Evolutionary conservation across 2,329 filamentous ascomycete species (phyloP), one percentile per base, ranked within the genome.

Genomic region (Stromatinia cepivora): DNA sequence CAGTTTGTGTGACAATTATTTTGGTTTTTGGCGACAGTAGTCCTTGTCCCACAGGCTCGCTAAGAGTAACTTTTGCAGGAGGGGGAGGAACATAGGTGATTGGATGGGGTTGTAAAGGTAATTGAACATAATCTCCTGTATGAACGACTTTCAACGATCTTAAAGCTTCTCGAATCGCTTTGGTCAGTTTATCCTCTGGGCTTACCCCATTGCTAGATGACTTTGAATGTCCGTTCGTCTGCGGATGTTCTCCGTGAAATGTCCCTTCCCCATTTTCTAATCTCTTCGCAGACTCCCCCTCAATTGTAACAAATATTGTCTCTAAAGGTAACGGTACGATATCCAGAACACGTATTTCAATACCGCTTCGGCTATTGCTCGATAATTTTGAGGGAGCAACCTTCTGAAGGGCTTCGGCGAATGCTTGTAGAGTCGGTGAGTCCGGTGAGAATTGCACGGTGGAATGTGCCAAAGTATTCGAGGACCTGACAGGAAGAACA

Each of bases 41-140:
- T 11, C 95, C 95, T 80, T 99, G 95, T 8, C 92, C 88, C 22
- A 98, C 93, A 11, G 95, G 95, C 79, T 99, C 95, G 78, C 94
- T 98, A n/a, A 96, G 88, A 61, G 92, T 89, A 71, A 98, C 92
- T 80, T 91, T 93, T 54, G 92, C 95, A 0, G 94, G 93, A 54
- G 92, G 92, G 20, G 93, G 87, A 34, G 92, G 88, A 25, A 92
- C 87, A 80, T 97, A 93, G 11, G 93, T 97, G 72, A 97, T 90
- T 17, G 93, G 91, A 79, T 97, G 93, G 3, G 93, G 87, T 11
- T 91, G 88, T 39, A 98, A 83, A 17, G 92, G 92, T 53, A 99
- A 82, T 13, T 87, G 86, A 71, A 91, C 89, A 64, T 94, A 80
- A 79, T 98, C 94, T 28, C 93, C 93, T 0, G 88, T 85, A 76